Base-by-base conservation (phyloP, 306 rosid genomes). In the Glycine latifolia region DNA sequence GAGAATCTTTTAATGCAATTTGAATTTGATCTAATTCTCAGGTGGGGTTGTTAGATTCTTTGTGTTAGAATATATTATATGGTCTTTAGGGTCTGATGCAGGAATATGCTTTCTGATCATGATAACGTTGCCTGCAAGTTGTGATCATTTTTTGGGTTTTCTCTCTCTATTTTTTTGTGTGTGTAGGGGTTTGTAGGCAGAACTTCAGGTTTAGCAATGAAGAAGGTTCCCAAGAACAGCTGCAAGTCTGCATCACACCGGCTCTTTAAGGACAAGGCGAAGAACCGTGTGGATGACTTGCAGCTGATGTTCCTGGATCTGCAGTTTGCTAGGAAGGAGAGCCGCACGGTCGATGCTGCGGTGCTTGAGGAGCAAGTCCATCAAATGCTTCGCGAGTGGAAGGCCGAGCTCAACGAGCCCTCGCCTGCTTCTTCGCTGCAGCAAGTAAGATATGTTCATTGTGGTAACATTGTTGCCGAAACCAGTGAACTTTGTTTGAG, bases 341-440 rank as follows among this genome's bases (percentile, higher is more conserved):
- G 99, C 86, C 98, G 99, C 54, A 72, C 94, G 0, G 86, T 87
- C 9, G 97, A 95, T 80, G 92, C 86, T 48, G 78, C 97, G 0
- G 91, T 95, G 11, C 94, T 95, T 5, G 99, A 95, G 90, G 99
- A 95, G 67, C 99, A 95, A 85, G 97, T 95, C 53, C 94, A 93
- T 89, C 97, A 92, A 90, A 95, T 95, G 99, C 99, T 95, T 79
- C 99, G 98, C 3, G 99, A 95, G 80, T 95, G 99, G 99, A 95
- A 93, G 89, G 76, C 97, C 1, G 99, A 95, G 88, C 99, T 95
- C 71, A 95, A 92, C 33, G 98, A 95, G 83, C 94, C 99, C 53
- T 91, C 99, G 52, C 97, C 98, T 3, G 97, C 97, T 56, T 93
- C 99, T 69, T 95, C 99, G 17, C 83, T 95, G 89, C 98, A 95